Evolutionary conservation across 805 yeast genomes (phyloP).

Genomic region (Pichia californica): DNA sequence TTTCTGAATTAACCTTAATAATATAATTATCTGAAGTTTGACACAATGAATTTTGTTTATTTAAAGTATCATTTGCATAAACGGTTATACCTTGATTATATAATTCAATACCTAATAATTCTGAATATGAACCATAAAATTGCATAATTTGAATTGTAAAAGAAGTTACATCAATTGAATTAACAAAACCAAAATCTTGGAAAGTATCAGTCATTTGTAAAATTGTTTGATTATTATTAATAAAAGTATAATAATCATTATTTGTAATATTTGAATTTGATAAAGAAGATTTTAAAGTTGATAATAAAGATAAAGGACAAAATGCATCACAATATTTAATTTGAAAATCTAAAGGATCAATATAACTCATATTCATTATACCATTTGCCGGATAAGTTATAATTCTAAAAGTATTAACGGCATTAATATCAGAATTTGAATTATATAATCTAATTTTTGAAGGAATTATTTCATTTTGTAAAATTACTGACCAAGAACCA

Average conservation of each 20-base stretch:
- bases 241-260: conserved; percentile 11
- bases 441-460: conserved; percentile 69
- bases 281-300: conserved; percentile 25
- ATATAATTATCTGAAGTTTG: conserved; percentile 3
- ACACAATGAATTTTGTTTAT: conserved; percentile 23
- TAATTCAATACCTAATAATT: conserved; percentile 65
- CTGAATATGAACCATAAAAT: conserved; percentile 66
- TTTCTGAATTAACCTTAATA: conserved; percentile 7
- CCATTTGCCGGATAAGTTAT: conserved; percentile 75
- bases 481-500: conserved; percentile 60
- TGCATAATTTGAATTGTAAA: conserved; percentile 58
- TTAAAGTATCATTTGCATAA: conserved; percentile 70
- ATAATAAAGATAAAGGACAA: conserved; percentile 61
- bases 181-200: conserved; percentile 79
- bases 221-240: conserved; percentile 15
- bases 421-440: conserved; percentile 37
- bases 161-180: conserved; percentile 53
- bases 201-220: conserved; percentile 31
- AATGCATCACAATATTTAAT: conserved; percentile 71
- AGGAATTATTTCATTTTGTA: conserved; percentile 56
- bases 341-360: conserved; percentile 65
- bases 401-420: conserved; percentile 61
- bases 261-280: conserved; percentile 1
- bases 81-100: conserved; percentile 54
- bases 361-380: conserved; percentile 84